phyloP scores from a whole-genome alignment of 257 asterid species.

The Ilex aquifolium region DNA sequence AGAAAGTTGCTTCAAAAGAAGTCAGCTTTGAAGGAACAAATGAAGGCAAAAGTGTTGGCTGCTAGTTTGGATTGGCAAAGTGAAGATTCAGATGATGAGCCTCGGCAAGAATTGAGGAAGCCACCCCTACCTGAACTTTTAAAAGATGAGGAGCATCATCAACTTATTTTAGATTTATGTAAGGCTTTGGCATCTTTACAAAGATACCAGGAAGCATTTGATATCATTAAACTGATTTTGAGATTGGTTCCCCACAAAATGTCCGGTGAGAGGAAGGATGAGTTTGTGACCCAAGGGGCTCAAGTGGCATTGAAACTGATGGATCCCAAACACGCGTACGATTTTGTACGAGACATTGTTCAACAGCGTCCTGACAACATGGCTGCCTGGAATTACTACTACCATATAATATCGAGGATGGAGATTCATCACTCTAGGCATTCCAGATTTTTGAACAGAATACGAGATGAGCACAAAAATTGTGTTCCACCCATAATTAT shows the following conservation, averaged over 20 bases:
- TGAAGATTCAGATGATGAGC: conserved; percentile 76
- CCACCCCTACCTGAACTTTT: conserved; percentile 75
- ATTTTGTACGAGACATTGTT: conserved; percentile 56
- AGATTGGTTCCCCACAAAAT: conserved; percentile 49
- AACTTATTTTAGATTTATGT: conserved; percentile 69
- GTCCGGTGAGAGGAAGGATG: conserved; percentile 50
- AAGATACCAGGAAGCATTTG: conserved; percentile 71
- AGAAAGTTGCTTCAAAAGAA: conserved; percentile 55
- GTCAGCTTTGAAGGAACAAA: conserved; percentile 45
- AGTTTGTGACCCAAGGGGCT: conserved; percentile 73
- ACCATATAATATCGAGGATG: conserved; percentile 60
- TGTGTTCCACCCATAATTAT: conserved; percentile 67
- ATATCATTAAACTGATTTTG: conserved; percentile 61
- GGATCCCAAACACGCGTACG: conserved; percentile 76
- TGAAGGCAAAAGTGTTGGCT: conserved; percentile 73
- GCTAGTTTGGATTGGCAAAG: conserved; percentile 78
- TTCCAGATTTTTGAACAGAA: too few relatives aligned
- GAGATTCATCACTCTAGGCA: too few relatives aligned
- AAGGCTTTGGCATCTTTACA: conserved; percentile 56
- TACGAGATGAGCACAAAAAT: conserved; percentile 19
- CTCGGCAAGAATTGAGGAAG: conserved; percentile 49
- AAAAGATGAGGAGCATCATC: conserved; percentile 54
- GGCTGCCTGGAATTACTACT: conserved; percentile 89
- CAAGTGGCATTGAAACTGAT: conserved; percentile 42
- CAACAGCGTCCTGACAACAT: conserved; percentile 64